Evolutionary conservation across 2,329 filamentous ascomycete genomes (phyloP).

Genomic region (Pseudogymnoascus sp.): DNA sequence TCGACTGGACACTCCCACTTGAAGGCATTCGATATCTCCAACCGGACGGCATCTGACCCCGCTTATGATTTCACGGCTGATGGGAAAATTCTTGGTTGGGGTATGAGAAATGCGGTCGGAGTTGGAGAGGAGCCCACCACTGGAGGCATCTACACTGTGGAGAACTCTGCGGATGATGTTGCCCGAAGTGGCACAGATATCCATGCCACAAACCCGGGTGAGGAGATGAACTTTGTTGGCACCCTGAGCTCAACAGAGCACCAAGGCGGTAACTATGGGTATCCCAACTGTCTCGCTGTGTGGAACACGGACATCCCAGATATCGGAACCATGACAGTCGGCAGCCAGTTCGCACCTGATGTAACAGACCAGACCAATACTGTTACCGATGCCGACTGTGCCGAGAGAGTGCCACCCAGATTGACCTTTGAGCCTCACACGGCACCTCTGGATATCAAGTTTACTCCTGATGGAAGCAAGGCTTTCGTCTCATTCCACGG

Average conservation of each 20-base stretch:
- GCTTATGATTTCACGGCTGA: slow-evolving; percentile 41
- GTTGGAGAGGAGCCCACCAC: slow-evolving; percentile 52
- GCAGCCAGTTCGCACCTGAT: slow-evolving; percentile 42
- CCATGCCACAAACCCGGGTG: slow-evolving; percentile 61
- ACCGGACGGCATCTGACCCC: slow-evolving; percentile 21
- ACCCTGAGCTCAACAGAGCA: slow-evolving; percentile 35
- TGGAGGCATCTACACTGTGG: slow-evolving; percentile 51
- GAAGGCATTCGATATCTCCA: slow-evolving; percentile 47
- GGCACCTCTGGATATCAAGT: slow-evolving; percentile 64
- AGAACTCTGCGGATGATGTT: slow-evolving; percentile 63
- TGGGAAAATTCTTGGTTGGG: slow-evolving; percentile 53
- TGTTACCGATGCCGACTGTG: slow-evolving; percentile 39
- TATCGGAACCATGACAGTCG: slow-evolving; percentile 34
- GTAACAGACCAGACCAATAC: slow-evolving; percentile 23
- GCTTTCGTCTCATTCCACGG: slow-evolving; percentile 67
- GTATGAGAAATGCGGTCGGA: slow-evolving; percentile 64
- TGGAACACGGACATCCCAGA: slow-evolving; percentile 49
- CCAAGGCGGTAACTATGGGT: slow-evolving; percentile 55
- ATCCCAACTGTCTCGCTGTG: slow-evolving; percentile 59
- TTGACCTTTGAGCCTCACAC: slow-evolving; percentile 59
- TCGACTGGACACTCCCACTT: slow-evolving; percentile 57
- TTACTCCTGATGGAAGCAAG: slow-evolving; percentile 46
- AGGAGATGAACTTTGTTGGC: slow-evolving; percentile 67
- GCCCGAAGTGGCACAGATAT: slow-evolving; percentile 50
- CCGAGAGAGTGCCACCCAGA: slow-evolving; percentile 40